Evolutionary conservation across 2,329 filamentous ascomycete genomes (phyloP).

Genomic region (Sporothrix brasiliensis): DNA sequence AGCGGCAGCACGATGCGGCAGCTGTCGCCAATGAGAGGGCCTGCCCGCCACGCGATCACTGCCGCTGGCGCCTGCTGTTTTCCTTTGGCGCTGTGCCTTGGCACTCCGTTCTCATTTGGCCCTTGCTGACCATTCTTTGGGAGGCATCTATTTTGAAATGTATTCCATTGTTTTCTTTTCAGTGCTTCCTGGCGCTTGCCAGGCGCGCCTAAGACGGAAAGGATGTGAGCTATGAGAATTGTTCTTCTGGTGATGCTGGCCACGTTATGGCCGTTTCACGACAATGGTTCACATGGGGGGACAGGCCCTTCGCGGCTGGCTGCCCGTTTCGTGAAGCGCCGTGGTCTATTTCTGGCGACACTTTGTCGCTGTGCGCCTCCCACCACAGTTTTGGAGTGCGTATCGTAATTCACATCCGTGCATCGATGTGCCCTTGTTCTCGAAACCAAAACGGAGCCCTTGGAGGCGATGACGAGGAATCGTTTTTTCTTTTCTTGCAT

Average conservation of each 20-base stretch:
- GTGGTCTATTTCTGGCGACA: neutral
- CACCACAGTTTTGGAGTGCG: neutral
- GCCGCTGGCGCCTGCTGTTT: neutral
- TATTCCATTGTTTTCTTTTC: neutral
- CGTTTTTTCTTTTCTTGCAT: neutral
- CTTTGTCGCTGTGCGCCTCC: no score
- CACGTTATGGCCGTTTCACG: neutral
- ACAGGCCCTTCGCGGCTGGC: neutral
- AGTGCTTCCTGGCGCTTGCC: constrained; percentile 16
- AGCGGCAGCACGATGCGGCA: neutral
- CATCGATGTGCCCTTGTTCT: neutral
- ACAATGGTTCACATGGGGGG: neutral
- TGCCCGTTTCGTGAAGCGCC: constrained; percentile 20
- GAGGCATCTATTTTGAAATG: neutral
- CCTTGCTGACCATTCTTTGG: neutral
- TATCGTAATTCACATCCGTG: neutral
- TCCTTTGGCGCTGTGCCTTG: neutral
- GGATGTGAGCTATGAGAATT: neutral
- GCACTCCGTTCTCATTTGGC: constrained; percentile 18
- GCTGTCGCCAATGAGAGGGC: constrained; percentile 4
- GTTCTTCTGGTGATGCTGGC: neutral
- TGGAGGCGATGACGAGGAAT: neutral
- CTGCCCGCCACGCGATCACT: neutral
- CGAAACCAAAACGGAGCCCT: constrained; percentile 14
- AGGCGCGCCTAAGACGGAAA: constrained; percentile 15